Evolutionary conservation across 352 stramenopile species (phyloP).

Genomic region (Saprolegnia diclina): DNA sequence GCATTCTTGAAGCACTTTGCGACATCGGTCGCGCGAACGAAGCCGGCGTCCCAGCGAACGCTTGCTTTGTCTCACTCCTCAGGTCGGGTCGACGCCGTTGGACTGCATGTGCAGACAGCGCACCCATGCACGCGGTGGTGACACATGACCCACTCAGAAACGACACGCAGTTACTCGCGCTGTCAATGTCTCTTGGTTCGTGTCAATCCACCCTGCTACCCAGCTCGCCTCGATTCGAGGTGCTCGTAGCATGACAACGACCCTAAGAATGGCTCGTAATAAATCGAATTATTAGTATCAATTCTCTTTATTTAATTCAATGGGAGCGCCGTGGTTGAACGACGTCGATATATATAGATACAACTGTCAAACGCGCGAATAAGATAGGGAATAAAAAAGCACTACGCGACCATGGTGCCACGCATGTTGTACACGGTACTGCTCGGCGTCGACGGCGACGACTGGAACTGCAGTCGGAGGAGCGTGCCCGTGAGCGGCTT

Average conservation of each 20-base stretch:
- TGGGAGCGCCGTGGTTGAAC: too few relatives aligned
- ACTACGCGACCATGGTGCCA: conserved; percentile 13
- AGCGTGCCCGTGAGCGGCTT: conserved; percentile 17
- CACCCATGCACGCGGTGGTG: not conserved
- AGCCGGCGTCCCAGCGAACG: not conserved
- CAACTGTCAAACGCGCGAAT: not conserved
- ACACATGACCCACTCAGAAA: not conserved
- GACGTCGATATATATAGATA: too few relatives aligned
- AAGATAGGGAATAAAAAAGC: conserved; percentile 1
- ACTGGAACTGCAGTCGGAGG: conserved; percentile 6
- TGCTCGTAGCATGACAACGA: too few relatives aligned
- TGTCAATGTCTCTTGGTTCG: not conserved
- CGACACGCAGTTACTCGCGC: not conserved
- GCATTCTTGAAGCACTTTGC: too few relatives aligned
- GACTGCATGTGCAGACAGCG: not conserved
- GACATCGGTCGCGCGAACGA: too few relatives aligned
- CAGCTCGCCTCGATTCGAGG: too few relatives aligned
- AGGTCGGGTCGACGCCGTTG: not conserved
- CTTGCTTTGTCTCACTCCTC: not conserved
- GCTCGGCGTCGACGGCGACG: not conserved
- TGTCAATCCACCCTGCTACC: not conserved
- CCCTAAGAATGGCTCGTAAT: too few relatives aligned
- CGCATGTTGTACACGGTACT: conserved; percentile 10
- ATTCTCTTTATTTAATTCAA: too few relatives aligned
- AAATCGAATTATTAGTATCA: too few relatives aligned